phyloP scores from a whole-genome alignment of 164 flowering plant species.

The Akebia trifoliata region DNA sequence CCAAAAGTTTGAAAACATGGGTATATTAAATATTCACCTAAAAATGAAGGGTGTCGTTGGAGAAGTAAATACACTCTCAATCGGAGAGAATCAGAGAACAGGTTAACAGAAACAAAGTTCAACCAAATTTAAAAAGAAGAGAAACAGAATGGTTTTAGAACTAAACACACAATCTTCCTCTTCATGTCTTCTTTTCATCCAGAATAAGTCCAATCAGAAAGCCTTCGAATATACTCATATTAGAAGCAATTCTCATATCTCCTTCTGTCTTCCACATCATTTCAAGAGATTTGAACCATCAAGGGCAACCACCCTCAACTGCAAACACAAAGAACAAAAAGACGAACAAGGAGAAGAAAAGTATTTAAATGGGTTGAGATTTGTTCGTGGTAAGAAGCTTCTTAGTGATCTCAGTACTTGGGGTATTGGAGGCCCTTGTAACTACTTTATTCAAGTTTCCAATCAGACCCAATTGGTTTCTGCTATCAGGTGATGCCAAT shows the following conservation, averaged over 20 bases:
- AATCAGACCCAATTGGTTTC: slow-evolving; percentile 29
- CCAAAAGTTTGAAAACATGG: no score
- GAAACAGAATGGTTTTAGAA: background rate
- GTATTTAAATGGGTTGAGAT: background rate
- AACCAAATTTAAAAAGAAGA: background rate
- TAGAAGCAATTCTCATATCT: background rate
- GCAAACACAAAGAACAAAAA: background rate
- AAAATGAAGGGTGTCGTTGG: no score
- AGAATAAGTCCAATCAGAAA: background rate
- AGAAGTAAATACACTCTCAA: no score
- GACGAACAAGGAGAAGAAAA: background rate
- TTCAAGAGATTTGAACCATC: background rate
- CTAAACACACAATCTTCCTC: background rate
- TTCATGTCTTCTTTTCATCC: background rate
- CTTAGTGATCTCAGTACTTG: slow-evolving; percentile 33
- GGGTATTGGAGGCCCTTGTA: slow-evolving; percentile 47
- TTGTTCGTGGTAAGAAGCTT: slow-evolving; percentile 22
- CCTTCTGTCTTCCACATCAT: background rate
- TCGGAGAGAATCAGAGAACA: no score
- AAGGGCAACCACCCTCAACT: no score
- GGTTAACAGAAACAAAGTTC: no score
- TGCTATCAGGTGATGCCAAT: slow-evolving; percentile 25
- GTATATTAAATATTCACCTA: no score
- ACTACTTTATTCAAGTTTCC: slow-evolving; percentile 28
- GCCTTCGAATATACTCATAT: background rate